Conservation (phyloP, 2,329 filamentous ascomycete genomes). For the Cercospora citrullina region DNA sequence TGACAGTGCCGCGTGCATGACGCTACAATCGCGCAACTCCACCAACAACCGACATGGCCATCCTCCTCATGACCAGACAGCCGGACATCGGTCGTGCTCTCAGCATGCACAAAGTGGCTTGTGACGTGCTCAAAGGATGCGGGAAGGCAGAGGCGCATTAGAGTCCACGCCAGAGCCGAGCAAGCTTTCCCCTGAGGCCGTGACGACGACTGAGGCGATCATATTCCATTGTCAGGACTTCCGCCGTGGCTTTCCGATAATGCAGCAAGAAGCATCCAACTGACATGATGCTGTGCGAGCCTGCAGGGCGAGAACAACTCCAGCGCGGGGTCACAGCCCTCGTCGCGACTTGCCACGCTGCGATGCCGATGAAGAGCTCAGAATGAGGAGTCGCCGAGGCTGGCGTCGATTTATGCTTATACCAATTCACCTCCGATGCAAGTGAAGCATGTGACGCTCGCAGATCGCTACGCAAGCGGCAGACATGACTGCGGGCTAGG, state of each 20-base stretch:
- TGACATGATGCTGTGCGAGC: not conserved
- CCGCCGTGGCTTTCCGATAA: not conserved
- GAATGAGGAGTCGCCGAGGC: slow-evolving; percentile 12
- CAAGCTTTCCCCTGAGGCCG: not conserved
- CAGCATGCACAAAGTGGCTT: not conserved
- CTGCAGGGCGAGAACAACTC: not conserved
- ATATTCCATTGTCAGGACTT: not conserved
- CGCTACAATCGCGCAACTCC: not conserved
- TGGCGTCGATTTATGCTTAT: not conserved
- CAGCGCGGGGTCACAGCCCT: not conserved
- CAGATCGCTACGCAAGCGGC: slow-evolving; percentile 8
- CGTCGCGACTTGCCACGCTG: not conserved
- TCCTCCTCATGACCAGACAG: not conserved
- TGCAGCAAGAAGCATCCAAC: not conserved
- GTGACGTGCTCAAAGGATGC: not conserved
- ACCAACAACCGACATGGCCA: not conserved
- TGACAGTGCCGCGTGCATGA: not conserved
- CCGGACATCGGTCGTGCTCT: not conserved
- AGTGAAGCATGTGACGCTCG: slow-evolving; percentile 6
- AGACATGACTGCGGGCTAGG: not conserved
- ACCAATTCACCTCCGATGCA: not conserved
- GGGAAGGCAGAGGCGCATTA: not conserved
- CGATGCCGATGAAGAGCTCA: not conserved
- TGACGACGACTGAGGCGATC: not conserved
- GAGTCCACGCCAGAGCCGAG: not conserved